Conservation (phyloP, 2,329 filamentous ascomycete species). For the Cladophialophora carrionii region DNA sequence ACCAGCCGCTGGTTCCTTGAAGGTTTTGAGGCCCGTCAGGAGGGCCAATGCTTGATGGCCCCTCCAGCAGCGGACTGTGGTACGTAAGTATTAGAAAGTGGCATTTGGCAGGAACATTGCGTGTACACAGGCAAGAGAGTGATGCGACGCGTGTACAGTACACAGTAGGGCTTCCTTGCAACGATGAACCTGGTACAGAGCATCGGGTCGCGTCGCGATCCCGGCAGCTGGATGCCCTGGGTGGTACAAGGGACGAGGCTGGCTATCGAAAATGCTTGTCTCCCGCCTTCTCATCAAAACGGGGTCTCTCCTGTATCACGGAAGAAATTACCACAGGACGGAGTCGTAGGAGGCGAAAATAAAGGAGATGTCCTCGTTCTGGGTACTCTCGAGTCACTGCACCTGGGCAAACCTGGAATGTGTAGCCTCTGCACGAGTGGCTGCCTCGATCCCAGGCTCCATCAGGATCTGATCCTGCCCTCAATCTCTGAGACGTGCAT, state of each 20-base stretch:
- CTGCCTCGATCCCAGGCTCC: no score
- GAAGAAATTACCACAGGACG: background rate
- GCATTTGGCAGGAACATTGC: background rate
- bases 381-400: no score
- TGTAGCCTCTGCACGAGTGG: background rate
- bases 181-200: background rate
- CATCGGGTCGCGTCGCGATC: background rate
- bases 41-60: background rate
- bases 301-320: background rate
- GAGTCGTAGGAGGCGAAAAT: background rate
- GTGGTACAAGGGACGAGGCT: background rate
- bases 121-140: background rate
- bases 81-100: background rate
- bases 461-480: background rate
- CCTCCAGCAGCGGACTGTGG: no score
- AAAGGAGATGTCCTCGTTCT: background rate
- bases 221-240: background rate
- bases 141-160: background rate
- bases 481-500: background rate
- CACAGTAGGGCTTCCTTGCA: background rate
- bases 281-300: constrained; percentile 10
- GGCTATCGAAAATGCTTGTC: constrained; percentile 16
- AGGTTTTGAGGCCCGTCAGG: background rate
- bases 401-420: no score
- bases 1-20: no score